phyloP scores from a whole-genome alignment of 208 protist species.

The Wallacemonas sp. region DNA sequence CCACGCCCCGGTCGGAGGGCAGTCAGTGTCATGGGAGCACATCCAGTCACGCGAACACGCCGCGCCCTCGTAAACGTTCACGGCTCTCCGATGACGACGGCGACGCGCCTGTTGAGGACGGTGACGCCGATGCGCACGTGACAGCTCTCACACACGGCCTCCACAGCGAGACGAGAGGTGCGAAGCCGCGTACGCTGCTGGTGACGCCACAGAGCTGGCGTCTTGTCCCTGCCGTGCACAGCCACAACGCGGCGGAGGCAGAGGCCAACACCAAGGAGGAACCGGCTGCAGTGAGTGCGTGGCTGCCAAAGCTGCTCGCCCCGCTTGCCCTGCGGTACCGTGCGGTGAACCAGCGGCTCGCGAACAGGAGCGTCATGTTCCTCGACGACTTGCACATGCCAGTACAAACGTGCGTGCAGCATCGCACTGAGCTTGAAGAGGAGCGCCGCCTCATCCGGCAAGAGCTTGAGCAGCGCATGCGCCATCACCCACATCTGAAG shows the following conservation, averaged over 20 bases:
- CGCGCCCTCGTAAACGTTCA: no score
- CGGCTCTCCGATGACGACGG: no score
- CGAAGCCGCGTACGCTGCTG: not conserved
- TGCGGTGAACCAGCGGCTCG: conserved; percentile 1
- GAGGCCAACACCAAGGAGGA: not conserved
- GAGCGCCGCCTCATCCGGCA: not conserved
- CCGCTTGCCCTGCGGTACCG: conserved; percentile 9
- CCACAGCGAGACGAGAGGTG: not conserved
- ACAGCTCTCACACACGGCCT: not conserved
- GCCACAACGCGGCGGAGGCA: not conserved
- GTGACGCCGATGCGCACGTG: not conserved
- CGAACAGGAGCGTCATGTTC: not conserved
- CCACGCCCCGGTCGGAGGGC: no score
- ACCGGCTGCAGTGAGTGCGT: not conserved
- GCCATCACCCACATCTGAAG: conserved; percentile 7
- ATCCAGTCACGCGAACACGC: no score
- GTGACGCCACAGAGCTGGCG: conserved; percentile 9
- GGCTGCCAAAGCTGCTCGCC: conserved; percentile 10
- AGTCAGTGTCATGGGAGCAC: no score
- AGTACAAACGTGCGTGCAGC: not conserved
- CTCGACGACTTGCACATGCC: not conserved
- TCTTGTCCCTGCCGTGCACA: not conserved
- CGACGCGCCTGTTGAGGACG: not conserved
- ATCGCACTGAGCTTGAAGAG: not conserved
- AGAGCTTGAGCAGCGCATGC: conserved; percentile 2